phyloP scores from a whole-genome alignment of 495 filamentous ascomycete species.

The Halenospora varia region DNA sequence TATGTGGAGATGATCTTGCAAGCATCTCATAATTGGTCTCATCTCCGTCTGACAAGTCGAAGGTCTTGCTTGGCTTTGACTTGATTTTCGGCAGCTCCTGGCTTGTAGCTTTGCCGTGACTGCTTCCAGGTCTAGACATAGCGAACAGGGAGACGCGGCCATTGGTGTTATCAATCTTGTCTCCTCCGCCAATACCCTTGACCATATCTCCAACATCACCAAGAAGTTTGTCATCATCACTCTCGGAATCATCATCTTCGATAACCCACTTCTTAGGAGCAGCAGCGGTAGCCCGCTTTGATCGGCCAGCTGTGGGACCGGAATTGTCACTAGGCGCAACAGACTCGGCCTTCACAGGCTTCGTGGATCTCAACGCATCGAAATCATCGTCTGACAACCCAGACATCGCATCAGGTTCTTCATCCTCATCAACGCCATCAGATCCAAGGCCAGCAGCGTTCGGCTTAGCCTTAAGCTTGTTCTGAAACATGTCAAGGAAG shows the following conservation, averaged over 20 bases:
- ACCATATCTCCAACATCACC: slow-evolving; percentile 86
- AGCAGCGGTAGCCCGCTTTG: slow-evolving; percentile 26
- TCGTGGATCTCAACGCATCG: slow-evolving; percentile 25
- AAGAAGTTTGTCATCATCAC: slow-evolving; percentile 65
- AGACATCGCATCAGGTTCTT: background rate
- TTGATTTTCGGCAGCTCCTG: slow-evolving; percentile 40
- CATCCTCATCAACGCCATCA: slow-evolving; percentile 23
- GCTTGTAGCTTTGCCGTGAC: slow-evolving; percentile 42
- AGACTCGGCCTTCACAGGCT: slow-evolving; percentile 25
- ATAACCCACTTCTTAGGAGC: slow-evolving; percentile 24
- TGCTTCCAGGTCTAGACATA: slow-evolving; percentile 57
- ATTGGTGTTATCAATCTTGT: slow-evolving; percentile 37
- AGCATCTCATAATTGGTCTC: slow-evolving; percentile 89
- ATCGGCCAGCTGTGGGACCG: slow-evolving; percentile 17
- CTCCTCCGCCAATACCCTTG: slow-evolving; percentile 67
- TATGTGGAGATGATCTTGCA: slow-evolving; percentile 50
- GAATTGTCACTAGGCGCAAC: slow-evolving; percentile 19
- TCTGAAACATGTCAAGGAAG: slow-evolving; percentile 22
- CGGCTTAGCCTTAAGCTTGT: slow-evolving; percentile 20
- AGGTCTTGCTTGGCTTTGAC: slow-evolving; percentile 47
- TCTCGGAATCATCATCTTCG: slow-evolving; percentile 30
- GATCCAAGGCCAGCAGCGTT: slow-evolving; percentile 7
- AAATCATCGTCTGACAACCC: slow-evolving; percentile 33
- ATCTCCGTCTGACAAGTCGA: slow-evolving; percentile 59
- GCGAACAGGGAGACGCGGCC: slow-evolving; percentile 65